Percentiles rank a stretch among this genome's conserved stretches.
phyloP scores from a whole-genome alignment of 495 filamentous ascomycete species.

The Trichoderma parareesei region DNA sequence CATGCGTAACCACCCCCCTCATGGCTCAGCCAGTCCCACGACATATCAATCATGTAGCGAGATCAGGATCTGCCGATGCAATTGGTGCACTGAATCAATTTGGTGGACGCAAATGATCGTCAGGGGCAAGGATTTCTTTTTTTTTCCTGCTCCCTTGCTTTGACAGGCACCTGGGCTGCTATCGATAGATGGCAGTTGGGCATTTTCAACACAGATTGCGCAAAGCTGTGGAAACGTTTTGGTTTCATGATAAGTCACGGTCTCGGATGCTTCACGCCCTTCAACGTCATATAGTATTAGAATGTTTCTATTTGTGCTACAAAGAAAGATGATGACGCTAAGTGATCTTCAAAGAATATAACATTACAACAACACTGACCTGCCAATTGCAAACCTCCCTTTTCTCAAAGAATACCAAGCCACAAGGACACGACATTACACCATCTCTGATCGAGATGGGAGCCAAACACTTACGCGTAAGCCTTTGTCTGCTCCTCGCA shows the following conservation, averaged over 20 bases:
- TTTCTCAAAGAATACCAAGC: neutral
- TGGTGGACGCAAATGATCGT: neutral
- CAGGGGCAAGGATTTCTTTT: neutral
- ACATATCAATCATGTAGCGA: neutral
- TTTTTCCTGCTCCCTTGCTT: neutral
- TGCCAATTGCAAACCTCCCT: neutral
- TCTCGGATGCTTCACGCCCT: too few relatives aligned
- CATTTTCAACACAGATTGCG: neutral
- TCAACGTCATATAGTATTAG: too few relatives aligned
- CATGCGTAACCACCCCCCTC: too few relatives aligned
- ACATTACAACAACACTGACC: neutral
- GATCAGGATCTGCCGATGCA: slow-evolving; percentile 1
- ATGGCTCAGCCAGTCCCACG: too few relatives aligned
- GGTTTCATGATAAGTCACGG: too few relatives aligned
- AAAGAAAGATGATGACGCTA: too few relatives aligned
- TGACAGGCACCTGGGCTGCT: neutral
- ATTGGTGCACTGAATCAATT: neutral
- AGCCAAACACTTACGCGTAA: neutral
- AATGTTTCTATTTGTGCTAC: too few relatives aligned
- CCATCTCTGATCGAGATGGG: too few relatives aligned
- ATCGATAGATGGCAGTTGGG: neutral
- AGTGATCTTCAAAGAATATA: neutral
- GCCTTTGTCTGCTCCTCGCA: neutral
- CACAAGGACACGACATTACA: too few relatives aligned
- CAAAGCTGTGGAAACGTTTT: too few relatives aligned